A percentile compares a stretch with the other conserved stretches of the same genome.
Evolutionary conservation across 805 yeast genomes (phyloP).

Genomic region (Phaffomyces thermotolerans): DNA sequence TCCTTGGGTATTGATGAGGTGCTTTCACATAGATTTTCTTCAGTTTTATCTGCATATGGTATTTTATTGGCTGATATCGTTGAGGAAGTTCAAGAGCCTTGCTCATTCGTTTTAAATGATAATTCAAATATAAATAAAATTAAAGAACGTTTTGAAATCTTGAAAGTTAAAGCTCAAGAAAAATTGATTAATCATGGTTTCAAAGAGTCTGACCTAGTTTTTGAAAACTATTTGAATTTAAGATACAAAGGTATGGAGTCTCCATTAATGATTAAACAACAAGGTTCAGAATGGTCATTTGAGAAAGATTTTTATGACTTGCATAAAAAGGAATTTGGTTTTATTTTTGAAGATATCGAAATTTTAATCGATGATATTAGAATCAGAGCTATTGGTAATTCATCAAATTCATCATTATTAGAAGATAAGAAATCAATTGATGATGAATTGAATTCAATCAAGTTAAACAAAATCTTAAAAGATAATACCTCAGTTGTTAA

Average conservation of each 20-base stretch:
- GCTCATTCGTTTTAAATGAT: conserved; percentile 36
- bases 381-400: conserved; percentile 64
- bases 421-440: conserved; percentile 39
- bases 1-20: conserved; percentile 62
- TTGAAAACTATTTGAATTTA: conserved; percentile 67
- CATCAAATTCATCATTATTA: conserved; percentile 26
- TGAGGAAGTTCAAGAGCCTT: conserved; percentile 71
- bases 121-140: conserved; percentile 27
- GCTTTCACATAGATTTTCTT: conserved; percentile 72
- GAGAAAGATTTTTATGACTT: conserved; percentile 39
- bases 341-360: conserved; percentile 47
- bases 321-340: conserved; percentile 71
- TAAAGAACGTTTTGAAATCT: conserved; percentile 35
- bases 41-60: conserved; percentile 82
- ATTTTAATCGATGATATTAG: conserved; percentile 67
- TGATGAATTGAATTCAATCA: conserved; percentile 41
- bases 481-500: conserved; percentile 19
- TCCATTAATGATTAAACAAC: conserved; percentile 56
- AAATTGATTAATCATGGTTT: conserved; percentile 50
- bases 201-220: conserved; percentile 32
- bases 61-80: conserved; percentile 84
- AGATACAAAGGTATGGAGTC: conserved; percentile 90
- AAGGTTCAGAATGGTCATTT: conserved; percentile 26
- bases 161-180: conserved; percentile 36
- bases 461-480: conserved; percentile 19